phyloP scores from a whole-genome alignment of 768 basidiomycete species.

The Phylloporus scabripes region DNA sequence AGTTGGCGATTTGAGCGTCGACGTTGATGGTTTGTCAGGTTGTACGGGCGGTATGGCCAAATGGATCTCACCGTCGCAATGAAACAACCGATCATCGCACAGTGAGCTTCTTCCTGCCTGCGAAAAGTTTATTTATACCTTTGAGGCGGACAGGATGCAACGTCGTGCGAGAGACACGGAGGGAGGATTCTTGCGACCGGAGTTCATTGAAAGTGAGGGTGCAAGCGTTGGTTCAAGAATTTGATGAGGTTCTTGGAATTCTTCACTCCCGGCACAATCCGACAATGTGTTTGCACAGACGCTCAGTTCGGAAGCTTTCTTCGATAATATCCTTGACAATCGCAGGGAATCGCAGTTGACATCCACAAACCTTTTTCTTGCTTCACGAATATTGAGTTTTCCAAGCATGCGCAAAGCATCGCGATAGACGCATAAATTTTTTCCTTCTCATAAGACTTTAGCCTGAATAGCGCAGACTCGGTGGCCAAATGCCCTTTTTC shows the following conservation, averaged over 20 bases:
- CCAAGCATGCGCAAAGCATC: not conserved
- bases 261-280: not conserved
- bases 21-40: not conserved
- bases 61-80: not conserved
- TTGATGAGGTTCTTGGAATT: not conserved
- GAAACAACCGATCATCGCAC: constrained; percentile 4
- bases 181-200: not conserved
- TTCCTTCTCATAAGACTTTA: constrained; percentile 1
- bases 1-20: not conserved
- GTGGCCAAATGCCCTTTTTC: not conserved
- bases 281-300: constrained; percentile 1
- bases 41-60: not conserved
- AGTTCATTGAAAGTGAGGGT: not conserved
- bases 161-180: not conserved
- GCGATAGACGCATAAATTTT: not conserved
- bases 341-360: not conserved
- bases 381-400: not conserved
- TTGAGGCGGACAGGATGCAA: not conserved
- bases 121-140: not conserved
- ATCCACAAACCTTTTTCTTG: not conserved
- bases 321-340: not conserved
- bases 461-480: not conserved
- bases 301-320: not conserved
- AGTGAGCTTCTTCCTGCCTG: not conserved
- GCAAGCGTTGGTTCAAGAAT: not conserved